phyloP scores from a whole-genome alignment of 176 grass and related monocot genomes.

The Raddia guianensis region DNA sequence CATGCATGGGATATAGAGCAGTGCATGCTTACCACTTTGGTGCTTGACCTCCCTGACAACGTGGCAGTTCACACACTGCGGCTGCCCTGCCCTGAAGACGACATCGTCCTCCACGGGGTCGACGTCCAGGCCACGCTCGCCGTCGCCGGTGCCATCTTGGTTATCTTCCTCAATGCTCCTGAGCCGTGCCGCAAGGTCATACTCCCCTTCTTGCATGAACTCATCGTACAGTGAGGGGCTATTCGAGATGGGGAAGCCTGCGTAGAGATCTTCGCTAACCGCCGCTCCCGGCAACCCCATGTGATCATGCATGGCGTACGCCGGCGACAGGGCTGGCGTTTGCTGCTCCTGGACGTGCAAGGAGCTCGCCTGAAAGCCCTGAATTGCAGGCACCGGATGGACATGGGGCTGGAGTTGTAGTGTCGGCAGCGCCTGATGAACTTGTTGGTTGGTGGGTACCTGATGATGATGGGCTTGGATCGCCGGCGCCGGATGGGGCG shows the following conservation, averaged over 20 bases:
- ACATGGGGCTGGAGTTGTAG: not conserved
- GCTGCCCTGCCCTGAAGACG: not conserved
- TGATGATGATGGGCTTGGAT: not conserved
- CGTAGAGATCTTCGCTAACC: not conserved
- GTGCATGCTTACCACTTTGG: not conserved
- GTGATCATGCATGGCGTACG: not conserved
- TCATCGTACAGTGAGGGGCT: not conserved
- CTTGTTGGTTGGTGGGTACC: not conserved
- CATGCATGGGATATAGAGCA: not conserved
- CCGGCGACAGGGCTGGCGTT: not conserved
- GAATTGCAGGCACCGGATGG: no score
- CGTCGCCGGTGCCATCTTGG: not conserved
- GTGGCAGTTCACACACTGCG: not conserved
- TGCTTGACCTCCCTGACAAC: conserved; percentile 6
- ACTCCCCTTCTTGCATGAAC: not conserved
- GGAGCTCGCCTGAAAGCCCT: no score
- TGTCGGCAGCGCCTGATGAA: not conserved
- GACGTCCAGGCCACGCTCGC: not conserved
- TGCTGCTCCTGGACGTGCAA: not conserved
- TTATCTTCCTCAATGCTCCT: not conserved
- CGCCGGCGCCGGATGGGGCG: not conserved
- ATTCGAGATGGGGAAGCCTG: no score
- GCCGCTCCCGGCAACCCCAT: not conserved
- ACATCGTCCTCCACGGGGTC: not conserved
- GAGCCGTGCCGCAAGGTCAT: not conserved